A percentile compares a stretch with the other conserved stretches of the same genome.
Conservation (phyloP, 371 early-diverging fungal species). For the Mucor piriformis region DNA sequence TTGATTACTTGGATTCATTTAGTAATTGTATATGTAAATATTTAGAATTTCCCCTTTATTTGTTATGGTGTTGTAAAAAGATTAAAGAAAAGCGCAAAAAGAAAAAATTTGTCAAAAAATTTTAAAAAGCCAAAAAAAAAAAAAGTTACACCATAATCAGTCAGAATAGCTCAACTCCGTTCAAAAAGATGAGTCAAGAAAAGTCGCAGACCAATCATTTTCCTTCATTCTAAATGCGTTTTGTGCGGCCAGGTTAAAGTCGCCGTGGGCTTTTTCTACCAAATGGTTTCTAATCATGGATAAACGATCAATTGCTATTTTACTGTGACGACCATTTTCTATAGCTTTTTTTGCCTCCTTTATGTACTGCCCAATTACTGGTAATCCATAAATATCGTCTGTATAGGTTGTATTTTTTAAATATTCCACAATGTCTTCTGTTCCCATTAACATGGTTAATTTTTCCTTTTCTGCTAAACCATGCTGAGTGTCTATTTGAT, state of each 20-base stretch:
- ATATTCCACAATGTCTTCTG: slow-evolving; percentile 48
- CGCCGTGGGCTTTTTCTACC: slow-evolving; percentile 27
- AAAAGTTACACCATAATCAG: slow-evolving; percentile 11
- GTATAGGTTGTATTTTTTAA: slow-evolving; percentile 32
- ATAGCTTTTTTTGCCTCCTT: slow-evolving; percentile 34
- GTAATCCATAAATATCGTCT: slow-evolving; percentile 46
- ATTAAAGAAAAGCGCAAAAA: slow-evolving; percentile 1
- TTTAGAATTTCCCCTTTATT: neutral
- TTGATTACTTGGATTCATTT: slow-evolving; percentile 7
- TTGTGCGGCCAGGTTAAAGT: slow-evolving; percentile 30
- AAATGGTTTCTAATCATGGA: slow-evolving; percentile 49
- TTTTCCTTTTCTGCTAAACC: slow-evolving; percentile 32
- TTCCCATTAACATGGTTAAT: slow-evolving; percentile 20
- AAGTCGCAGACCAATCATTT: slow-evolving; percentile 34
- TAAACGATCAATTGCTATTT: slow-evolving; percentile 31
- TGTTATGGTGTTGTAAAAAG: slow-evolving; percentile 1
- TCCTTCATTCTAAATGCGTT: slow-evolving; percentile 24
- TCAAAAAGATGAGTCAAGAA: slow-evolving; percentile 19
- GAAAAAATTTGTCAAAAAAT: slow-evolving; percentile 2
- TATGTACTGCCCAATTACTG: slow-evolving; percentile 31
- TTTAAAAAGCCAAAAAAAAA: slow-evolving; percentile 12
- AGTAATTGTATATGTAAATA: neutral
- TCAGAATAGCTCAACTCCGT: neutral
- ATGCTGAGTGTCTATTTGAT: slow-evolving; percentile 40
- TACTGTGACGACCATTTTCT: slow-evolving; percentile 22